Base-by-base conservation (phyloP, 495 filamentous ascomycete species). In the Penicillium canescens region DNA sequence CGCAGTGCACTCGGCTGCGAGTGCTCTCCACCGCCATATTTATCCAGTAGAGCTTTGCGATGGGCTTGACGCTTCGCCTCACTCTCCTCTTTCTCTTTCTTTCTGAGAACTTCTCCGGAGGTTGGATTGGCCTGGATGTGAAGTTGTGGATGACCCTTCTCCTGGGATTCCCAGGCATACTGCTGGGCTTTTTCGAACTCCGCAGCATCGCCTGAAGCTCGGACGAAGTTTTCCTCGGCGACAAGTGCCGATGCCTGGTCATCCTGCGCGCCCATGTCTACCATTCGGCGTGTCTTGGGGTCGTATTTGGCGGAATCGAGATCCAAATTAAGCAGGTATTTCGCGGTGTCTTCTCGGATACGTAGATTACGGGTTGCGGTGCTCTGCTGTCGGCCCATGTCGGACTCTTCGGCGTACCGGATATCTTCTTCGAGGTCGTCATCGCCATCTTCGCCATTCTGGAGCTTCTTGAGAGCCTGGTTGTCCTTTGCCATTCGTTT, bases 81-180 rank as follows among this genome's bases (percentile, higher is more conserved):
- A 1, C 77, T 75, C 39, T 92, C 91, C 16, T 86, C 83, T 12
- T 76, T 66, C 67, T 93, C 86, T 62, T 89, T 91, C 72, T 89
- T 89, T 35, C 91, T 86, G 39, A 85, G 72, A 46, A 90, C 81
- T 64, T 96, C 92, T 36, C 92, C 94, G 0, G 90, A 91, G 0
- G 94, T 98, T 4, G 94, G 94, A 66, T 98, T 98, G 13, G 95
- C 94, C 66, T 98, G 95, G 14, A 98, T 70, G 78, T 98, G 94
- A 47, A 86, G 84, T 18, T 89, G 86, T 60, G 88, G 82, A 51
- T 86, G 85, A 26, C 79, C 78, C 42, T 81, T 81, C 66, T 98
- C 95, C 65, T 96, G 92, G 13, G 86, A 86, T 66, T 98, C 95
- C 94, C 94, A 98, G 0, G 94, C 94, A 65, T 96, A 93, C 34